Conservation (phyloP, 768 basidiomycete genomes). For the Auricularia heimuer region DNA sequence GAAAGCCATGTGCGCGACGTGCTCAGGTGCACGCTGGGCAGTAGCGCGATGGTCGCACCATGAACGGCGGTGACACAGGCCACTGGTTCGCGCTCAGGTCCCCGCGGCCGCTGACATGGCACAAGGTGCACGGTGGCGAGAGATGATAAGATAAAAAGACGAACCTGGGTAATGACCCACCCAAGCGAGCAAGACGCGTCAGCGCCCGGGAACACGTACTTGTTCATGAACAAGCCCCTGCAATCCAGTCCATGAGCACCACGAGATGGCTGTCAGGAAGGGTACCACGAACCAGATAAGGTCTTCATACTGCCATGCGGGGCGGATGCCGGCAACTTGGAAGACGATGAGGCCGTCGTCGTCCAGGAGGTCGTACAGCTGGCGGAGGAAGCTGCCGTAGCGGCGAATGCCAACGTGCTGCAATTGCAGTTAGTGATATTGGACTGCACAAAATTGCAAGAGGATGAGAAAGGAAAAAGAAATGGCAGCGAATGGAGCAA, state of each 20-base stretch:
- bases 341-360: conserved; percentile 92
- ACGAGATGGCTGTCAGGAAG: not conserved
- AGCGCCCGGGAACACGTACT: conserved; percentile 97
- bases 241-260: not conserved
- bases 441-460: too few species aligned
- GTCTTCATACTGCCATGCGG: conserved; percentile 97
- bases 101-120: too few species aligned
- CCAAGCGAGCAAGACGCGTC: conserved; percentile 93
- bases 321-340: conserved; percentile 95
- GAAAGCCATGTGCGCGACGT: too few species aligned
- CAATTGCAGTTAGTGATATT: not conserved
- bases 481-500: not conserved
- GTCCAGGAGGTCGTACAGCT: conserved; percentile 87
- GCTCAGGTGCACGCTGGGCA: too few species aligned
- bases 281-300: conserved; percentile 63
- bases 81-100: too few species aligned
- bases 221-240: conserved; percentile 96
- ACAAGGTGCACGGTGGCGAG: too few species aligned
- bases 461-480: too few species aligned
- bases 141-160: not conserved
- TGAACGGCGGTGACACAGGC: too few species aligned
- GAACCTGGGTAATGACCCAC: conserved; percentile 80
- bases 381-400: conserved; percentile 78
- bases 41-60: too few species aligned
- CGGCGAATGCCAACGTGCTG: conserved; percentile 93